phyloP scores from a whole-genome alignment of 129 eudicot genomes.

The Saposhnikovia divaricata region DNA sequence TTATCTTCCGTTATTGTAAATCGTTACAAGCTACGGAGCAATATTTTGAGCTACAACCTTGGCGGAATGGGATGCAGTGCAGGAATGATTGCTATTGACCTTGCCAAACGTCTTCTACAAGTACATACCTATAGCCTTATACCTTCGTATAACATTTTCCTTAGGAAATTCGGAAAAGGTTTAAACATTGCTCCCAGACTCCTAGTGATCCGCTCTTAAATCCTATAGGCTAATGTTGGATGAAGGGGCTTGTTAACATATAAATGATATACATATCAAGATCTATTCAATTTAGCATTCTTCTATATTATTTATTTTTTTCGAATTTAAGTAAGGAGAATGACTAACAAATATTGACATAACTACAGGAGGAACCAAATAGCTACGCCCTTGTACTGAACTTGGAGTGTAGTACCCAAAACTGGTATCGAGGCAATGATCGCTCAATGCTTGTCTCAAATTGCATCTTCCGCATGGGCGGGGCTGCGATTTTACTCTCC shows the following conservation, averaged over 20 bases:
- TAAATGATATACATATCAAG: too few species aligned
- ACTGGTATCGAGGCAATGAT: slow-evolving; percentile 35
- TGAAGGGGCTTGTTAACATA: too few species aligned
- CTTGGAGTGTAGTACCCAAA: slow-evolving; percentile 29
- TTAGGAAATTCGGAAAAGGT: background rate
- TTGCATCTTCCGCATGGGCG: slow-evolving; percentile 45
- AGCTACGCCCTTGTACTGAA: slow-evolving; percentile 44
- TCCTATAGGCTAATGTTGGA: too few species aligned
- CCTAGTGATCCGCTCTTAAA: too few species aligned
- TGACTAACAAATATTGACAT: background rate
- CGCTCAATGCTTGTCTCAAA: slow-evolving; percentile 29
- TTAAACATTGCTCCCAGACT: too few species aligned
- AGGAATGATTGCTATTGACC: slow-evolving; percentile 36
- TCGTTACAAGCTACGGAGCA: slow-evolving; percentile 45
- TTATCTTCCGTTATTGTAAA: slow-evolving; percentile 46
- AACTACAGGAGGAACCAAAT: slow-evolving; percentile 27
- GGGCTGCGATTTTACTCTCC: slow-evolving; percentile 53
- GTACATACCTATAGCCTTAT: slow-evolving; percentile 21
- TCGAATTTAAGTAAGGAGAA: too few species aligned
- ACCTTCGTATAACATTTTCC: too few species aligned
- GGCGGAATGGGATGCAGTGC: slow-evolving; percentile 69
- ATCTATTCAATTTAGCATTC: too few species aligned
- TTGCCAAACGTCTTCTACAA: slow-evolving; percentile 54
- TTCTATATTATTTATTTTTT: too few species aligned
- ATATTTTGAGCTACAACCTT: slow-evolving; percentile 39